Percentiles rank a stretch among this genome's conserved stretches.
These are phyloP conservation scores for Salix udensis DNA, from an alignment of 345 rosid species.

Conservation along the genomic window DNA sequence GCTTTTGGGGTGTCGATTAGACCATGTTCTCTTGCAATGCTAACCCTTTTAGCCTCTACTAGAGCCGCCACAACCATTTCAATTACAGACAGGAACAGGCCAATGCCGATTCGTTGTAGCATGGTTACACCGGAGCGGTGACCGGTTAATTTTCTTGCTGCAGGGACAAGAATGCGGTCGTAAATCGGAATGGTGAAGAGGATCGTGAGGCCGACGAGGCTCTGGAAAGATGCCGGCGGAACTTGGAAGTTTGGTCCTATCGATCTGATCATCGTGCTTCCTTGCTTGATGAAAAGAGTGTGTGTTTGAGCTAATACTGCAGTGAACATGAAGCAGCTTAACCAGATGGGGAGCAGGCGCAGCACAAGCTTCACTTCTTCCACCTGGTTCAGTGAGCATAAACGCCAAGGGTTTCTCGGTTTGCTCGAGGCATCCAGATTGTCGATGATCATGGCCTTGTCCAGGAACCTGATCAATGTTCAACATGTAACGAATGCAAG, in stretches of 20 bases:
- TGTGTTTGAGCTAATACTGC: slow-evolving; percentile 58
- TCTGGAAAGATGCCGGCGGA: slow-evolving; percentile 77
- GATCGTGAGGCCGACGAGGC: slow-evolving; percentile 64
- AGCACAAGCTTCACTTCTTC: slow-evolving; percentile 80
- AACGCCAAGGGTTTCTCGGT: slow-evolving; percentile 64
- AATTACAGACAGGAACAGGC: slow-evolving; percentile 55
- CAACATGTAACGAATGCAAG: neutral
- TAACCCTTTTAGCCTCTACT: slow-evolving; percentile 63
- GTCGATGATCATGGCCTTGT: slow-evolving; percentile 76
- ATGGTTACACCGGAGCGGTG: slow-evolving; percentile 67
- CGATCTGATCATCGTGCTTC: slow-evolving; percentile 60
- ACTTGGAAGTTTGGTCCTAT: slow-evolving; percentile 54
- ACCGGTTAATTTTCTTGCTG: slow-evolving; percentile 50
- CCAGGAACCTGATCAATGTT: slow-evolving; percentile 54
- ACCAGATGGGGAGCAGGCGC: slow-evolving; percentile 73
- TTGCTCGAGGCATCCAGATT: slow-evolving; percentile 36
- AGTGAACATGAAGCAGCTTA: slow-evolving; percentile 70
- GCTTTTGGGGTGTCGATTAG: slow-evolving; percentile 49
- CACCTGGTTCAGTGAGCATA: slow-evolving; percentile 73
- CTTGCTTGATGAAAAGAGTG: slow-evolving; percentile 87
- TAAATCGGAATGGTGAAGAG: slow-evolving; percentile 55
- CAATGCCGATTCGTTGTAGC: slow-evolving; percentile 77
- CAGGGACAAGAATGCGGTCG: slow-evolving; percentile 64
- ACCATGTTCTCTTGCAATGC: slow-evolving; percentile 47
- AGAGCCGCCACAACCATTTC: slow-evolving; percentile 58